Percentiles rank a stretch among this genome's conserved stretches.
Evolutionary conservation across 768 basidiomycete species (phyloP).

Genomic region (Rhodosporidiobolus odoratus): DNA sequence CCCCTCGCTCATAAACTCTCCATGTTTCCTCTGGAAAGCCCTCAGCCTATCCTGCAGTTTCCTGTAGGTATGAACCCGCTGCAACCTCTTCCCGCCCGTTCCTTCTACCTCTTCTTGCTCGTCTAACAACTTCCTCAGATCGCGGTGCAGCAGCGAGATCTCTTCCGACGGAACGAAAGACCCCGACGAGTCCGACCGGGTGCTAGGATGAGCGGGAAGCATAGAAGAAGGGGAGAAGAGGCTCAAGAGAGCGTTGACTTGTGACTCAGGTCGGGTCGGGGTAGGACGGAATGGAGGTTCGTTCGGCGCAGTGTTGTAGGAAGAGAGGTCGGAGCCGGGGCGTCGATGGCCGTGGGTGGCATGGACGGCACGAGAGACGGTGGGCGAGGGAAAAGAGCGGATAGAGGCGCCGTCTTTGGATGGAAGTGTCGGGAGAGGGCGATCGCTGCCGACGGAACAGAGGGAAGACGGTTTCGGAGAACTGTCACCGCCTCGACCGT

Average conservation of each 20-base stretch:
- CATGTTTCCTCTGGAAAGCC: not conserved
- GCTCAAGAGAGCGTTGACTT: not conserved
- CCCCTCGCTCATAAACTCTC: not conserved
- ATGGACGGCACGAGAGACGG: not conserved
- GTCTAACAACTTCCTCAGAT: not conserved
- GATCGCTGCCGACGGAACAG: not conserved
- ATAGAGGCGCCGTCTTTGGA: not conserved
- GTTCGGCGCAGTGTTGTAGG: not conserved
- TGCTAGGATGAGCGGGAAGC: not conserved
- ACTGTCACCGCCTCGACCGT: not conserved
- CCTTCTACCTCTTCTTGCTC: not conserved
- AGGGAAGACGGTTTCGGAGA: not conserved
- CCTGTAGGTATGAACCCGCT: not conserved
- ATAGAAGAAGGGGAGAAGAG: not conserved
- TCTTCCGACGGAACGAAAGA: not conserved
- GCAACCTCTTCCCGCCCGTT: not conserved
- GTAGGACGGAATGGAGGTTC: conserved; percentile 14
- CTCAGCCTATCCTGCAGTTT: not conserved
- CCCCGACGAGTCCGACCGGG: not conserved
- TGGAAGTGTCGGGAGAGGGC: not conserved
- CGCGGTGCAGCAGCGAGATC: not conserved
- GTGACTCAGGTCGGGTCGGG: conserved; percentile 8
- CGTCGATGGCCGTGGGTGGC: not conserved
- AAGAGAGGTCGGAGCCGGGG: not conserved
- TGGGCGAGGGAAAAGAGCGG: not conserved